phyloP scores from a whole-genome alignment of 2,329 filamentous ascomycete species.

The Epichloe gansuensis region DNA sequence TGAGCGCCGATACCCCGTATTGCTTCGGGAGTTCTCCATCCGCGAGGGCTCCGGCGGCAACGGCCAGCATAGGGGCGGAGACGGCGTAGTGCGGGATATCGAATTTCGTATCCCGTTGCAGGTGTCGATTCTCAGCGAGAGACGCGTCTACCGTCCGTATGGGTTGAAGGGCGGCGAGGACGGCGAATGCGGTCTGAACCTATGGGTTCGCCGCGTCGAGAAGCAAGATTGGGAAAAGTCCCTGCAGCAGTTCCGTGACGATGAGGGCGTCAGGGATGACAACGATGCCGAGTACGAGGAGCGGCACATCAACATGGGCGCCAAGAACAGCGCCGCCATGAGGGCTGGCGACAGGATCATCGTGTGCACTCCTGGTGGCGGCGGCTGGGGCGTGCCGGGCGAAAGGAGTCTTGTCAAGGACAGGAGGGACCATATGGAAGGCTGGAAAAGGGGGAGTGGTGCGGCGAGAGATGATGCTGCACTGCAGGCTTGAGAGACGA shows the following conservation, averaged over 20 bases:
- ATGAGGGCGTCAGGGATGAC: constrained; percentile 12
- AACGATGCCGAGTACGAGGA: constrained; percentile 38
- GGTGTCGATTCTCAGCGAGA: constrained; percentile 64
- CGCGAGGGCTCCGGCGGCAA: constrained; percentile 48
- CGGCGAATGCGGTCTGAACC: constrained; percentile 65
- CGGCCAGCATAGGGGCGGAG: constrained; percentile 56
- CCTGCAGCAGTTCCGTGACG: constrained; percentile 25
- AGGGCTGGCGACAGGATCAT: constrained; percentile 65
- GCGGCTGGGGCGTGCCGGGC: constrained; percentile 57
- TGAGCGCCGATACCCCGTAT: constrained; percentile 50
- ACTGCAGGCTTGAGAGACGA: constrained; percentile 35
- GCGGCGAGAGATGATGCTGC: constrained; percentile 43
- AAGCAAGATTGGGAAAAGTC: constrained; percentile 39
- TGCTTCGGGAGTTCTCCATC: constrained; percentile 58
- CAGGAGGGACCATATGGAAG: constrained; percentile 39
- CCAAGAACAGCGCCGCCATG: constrained; percentile 71
- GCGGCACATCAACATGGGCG: constrained; percentile 57
- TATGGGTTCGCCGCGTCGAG: constrained; percentile 69
- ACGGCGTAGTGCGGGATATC: constrained; percentile 65
- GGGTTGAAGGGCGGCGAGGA: constrained; percentile 70
- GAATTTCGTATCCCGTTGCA: constrained; percentile 68
- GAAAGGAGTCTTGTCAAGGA: constrained; percentile 38
- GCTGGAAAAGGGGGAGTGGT: constrained; percentile 44
- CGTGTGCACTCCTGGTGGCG: constrained; percentile 64
- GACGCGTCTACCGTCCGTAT: constrained; percentile 56